phyloP scores from a whole-genome alignment of 1,284 basidiomycete species.

The Puccinia hordei region DNA sequence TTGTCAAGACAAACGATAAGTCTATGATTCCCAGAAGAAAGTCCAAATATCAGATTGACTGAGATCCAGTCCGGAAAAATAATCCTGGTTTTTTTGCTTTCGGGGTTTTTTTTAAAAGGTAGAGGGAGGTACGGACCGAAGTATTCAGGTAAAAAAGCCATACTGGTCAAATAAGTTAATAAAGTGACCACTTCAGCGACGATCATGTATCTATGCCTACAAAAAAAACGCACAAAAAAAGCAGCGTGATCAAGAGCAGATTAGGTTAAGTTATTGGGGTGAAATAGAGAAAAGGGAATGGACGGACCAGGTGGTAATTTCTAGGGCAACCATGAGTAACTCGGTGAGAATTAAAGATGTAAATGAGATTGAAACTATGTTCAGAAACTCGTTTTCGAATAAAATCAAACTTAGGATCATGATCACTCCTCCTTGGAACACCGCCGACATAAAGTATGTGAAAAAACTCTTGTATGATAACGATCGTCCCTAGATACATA shows the following conservation, averaged over 20 bases:
- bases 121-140: constrained; percentile 71
- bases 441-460: constrained; percentile 93
- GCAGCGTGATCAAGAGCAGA: background rate
- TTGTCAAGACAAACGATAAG: constrained; percentile 84
- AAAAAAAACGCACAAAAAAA: background rate
- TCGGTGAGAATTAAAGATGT: constrained; percentile 95
- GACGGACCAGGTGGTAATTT: constrained; percentile 87
- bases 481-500: constrained; percentile 71
- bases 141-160: constrained; percentile 91
- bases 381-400: constrained; percentile 96
- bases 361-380: constrained; percentile 97
- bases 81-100: background rate
- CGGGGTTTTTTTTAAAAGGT: constrained; percentile 24
- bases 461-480: constrained; percentile 97
- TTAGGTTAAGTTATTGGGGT: background rate
- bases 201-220: constrained; percentile 93
- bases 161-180: constrained; percentile 84
- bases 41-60: background rate
- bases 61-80: background rate
- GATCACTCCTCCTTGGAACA: constrained; percentile 97
- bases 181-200: constrained; percentile 87
- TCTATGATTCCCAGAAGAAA: constrained; percentile 68
- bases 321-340: constrained; percentile 96
- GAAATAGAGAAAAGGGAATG: background rate
- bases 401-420: constrained; percentile 96